Evolutionary conservation across 208 protist genomes (phyloP).

Genomic region (Crithidia sp.): DNA sequence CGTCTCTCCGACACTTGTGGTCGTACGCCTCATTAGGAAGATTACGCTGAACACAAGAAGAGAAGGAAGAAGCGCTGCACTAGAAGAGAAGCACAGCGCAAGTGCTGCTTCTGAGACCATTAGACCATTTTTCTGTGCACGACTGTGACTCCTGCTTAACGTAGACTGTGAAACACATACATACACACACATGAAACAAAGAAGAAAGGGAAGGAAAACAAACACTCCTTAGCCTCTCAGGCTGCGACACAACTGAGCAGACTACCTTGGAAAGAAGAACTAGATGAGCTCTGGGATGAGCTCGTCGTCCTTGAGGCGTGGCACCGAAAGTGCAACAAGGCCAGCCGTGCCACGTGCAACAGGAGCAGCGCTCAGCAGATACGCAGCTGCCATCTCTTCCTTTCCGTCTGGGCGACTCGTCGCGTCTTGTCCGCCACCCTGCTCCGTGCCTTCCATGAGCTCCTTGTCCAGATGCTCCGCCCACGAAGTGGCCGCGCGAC

Average conservation of each 20-base stretch:
- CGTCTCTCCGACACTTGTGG: background rate
- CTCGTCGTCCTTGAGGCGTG: slow-evolving; percentile 63
- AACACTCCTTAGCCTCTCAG: background rate
- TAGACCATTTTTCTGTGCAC: too few species aligned
- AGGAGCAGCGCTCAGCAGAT: background rate
- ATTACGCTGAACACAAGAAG: too few species aligned
- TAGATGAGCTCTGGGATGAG: slow-evolving; percentile 68
- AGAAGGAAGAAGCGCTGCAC: too few species aligned
- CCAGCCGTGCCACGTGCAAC: too few species aligned
- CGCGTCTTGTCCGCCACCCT: background rate
- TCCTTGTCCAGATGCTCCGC: background rate
- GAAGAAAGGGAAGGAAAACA: background rate
- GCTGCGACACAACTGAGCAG: background rate
- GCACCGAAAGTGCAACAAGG: slow-evolving; percentile 7
- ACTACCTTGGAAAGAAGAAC: background rate
- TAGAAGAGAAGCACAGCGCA: too few species aligned
- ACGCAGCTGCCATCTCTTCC: background rate
- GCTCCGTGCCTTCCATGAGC: background rate
- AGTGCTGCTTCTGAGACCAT: too few species aligned
- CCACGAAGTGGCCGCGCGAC: background rate
- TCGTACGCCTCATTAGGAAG: too few species aligned
- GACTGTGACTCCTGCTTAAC: background rate
- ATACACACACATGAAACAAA: background rate
- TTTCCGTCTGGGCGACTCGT: too few species aligned
- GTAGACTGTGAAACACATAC: slow-evolving; percentile 22